Evolutionary conservation across 2,329 filamentous ascomycete species (phyloP), one percentile per base, ranked within the genome.

Genomic region (Epichloe elymi): DNA sequence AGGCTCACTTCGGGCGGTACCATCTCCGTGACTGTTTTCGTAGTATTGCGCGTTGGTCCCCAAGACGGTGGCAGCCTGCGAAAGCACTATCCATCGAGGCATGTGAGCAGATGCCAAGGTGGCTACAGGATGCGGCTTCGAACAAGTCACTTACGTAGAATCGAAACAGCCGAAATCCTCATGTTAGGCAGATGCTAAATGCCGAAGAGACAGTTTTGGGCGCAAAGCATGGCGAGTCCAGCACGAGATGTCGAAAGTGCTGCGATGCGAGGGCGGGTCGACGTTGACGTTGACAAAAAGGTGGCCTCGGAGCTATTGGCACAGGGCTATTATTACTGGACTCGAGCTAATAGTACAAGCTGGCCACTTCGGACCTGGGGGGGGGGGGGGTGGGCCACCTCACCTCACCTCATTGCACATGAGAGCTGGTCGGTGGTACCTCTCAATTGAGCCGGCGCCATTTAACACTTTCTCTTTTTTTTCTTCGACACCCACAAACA

Each of bases 11-110:
- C 61, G 60, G n/a, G 61, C 52, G 11, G 57, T 56, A 0, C 60
- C 61, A 40, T 69, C 63, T 35, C 59, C 57, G 4, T 64, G 56
- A 10, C 58, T 60, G 23, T 65, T 59, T 50, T 67, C 55, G 51
- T 66, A 65, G 45, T 68, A 63, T 54, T 72, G 69, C 41, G 65
- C 64, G 51, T 71, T 66, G 37, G 68, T 67, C 55, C 60, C 59
- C 51, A 67, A 55, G 52, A 69, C 65, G 48, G 62, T 60, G 48
- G 63, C 60, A 45, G 62, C 65, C 71, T 75, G 72, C 70, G 69
- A 66, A 49, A 75, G 72, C 69, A 74, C 72, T 75, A 57, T 48
- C 20, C 23, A 54, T 44, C 35, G 26, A 33, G 51, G 52, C 36
- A 49, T 45, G 57, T 65, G 51, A 63, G 61, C 53, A 57, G 54